Percentiles rank a stretch among this genome's conserved stretches.
Evolutionary conservation across 2,329 filamentous ascomycete species (phyloP).

Genomic region (Alternaria dauci): DNA sequence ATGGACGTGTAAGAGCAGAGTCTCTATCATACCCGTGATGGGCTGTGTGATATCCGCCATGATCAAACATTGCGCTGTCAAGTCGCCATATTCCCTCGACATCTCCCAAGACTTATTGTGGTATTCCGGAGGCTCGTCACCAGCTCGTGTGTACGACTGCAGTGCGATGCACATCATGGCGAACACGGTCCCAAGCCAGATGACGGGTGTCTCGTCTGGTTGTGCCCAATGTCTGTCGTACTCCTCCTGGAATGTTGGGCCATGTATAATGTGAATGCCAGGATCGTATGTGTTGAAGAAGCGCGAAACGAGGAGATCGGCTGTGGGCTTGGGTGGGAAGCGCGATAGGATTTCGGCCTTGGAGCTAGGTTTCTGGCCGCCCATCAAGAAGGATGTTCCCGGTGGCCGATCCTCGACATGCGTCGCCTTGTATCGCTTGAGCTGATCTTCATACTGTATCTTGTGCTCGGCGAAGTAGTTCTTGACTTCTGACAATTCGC

Average conservation of each 20-base stretch:
- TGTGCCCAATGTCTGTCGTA: conserved; percentile 75
- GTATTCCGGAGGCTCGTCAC: conserved; percentile 82
- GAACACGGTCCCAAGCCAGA: conserved; percentile 82
- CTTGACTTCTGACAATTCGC: conserved; percentile 86
- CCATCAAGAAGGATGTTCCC: conserved; percentile 81
- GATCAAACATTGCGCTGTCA: conserved; percentile 80
- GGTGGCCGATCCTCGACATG: conserved; percentile 65
- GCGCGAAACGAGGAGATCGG: conserved; percentile 84
- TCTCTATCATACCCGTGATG: conserved; percentile 78
- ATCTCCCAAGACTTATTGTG: conserved; percentile 66
- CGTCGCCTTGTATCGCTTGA: conserved; percentile 75
- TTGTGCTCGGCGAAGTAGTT: conserved; percentile 88
- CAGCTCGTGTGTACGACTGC: conserved; percentile 80
- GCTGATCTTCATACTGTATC: conserved; percentile 84
- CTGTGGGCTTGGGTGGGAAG: conserved; percentile 80
- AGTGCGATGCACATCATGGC: conserved; percentile 79
- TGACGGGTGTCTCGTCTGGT: conserved; percentile 74
- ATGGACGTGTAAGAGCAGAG: conserved; percentile 77
- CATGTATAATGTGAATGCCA: conserved; percentile 65
- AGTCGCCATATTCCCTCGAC: conserved; percentile 67
- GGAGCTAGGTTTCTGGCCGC: conserved; percentile 72
- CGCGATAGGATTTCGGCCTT: conserved; percentile 80
- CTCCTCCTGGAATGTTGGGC: conserved; percentile 79
- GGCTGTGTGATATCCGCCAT: conserved; percentile 80
- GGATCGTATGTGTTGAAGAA: conserved; percentile 87